Evolutionary conservation across 768 basidiomycete genomes (phyloP), one percentile per base, ranked within the genome.

Genomic region (Serendipita sp.): DNA sequence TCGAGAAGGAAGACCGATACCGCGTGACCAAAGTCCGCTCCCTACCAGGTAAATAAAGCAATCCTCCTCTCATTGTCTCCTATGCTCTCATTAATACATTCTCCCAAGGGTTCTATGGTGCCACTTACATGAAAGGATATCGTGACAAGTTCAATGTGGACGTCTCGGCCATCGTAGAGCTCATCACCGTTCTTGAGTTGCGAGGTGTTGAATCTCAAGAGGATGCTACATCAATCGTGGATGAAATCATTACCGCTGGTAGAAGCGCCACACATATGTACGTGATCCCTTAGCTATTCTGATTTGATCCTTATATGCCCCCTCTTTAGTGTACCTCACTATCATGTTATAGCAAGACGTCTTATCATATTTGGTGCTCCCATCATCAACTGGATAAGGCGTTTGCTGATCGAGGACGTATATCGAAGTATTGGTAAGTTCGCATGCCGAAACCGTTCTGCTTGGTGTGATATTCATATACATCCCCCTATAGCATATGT

Each of bases 61-160:
- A 3, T 27, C 45, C 33, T 10, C 15, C 34, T 29, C 13, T 31
- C 15, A 3, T 11, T 8, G 34, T 64, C 36, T 23, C 23, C 23
- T 23, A 23, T 23, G 23, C 23, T 23, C 23, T 23, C 23, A 23
- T 13, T 23, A 23, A 44, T 13, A 44, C 63, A 48, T 40, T n/a
- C 8, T 50, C n/a, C 29, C 48, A 50, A 79, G 83, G 83, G 0
- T 82, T 83, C 69, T 85, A 85, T 55, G 82, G 81, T 16, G 80
- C 80, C 4, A 80, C 80, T 1, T 82, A 82, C 66, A 79, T 78
- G 63, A 72, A 81, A 50, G 85, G 85, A 0, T 87, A 83, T 74
- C 75, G 83, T n/a, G 84, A 87, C 60, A 71, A 78, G 5, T 80
- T 83, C 63, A 76, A 81, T 65, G 76, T 83, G 33, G 69, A 77